Evolutionary conservation across 768 basidiomycete species (phyloP).

Genomic region (Serendipita sp.): DNA sequence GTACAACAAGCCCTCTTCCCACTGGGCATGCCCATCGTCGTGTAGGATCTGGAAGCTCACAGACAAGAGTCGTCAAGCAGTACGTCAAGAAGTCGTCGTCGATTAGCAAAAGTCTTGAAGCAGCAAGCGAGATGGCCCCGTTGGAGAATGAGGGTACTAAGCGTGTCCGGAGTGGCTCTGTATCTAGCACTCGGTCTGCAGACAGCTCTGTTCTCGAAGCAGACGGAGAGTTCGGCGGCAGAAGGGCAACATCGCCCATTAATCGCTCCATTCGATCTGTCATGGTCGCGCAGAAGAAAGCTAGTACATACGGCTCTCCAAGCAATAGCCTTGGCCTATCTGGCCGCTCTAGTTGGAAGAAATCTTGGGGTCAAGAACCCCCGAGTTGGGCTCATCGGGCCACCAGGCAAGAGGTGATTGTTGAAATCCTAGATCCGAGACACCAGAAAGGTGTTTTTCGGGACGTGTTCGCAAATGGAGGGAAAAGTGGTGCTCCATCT

Average conservation of each 20-base stretch:
- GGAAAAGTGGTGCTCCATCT: conserved; percentile 14
- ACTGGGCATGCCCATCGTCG: neutral
- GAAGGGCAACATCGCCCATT: neutral
- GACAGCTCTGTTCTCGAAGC: neutral
- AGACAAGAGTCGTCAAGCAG: conserved; percentile 2
- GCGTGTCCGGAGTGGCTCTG: neutral
- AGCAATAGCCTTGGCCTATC: conserved; percentile 26
- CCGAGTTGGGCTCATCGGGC: conserved; percentile 63
- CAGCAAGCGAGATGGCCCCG: no score
- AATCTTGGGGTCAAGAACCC: conserved; percentile 74
- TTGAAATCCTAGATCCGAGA: conserved; percentile 30
- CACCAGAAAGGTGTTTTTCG: conserved; percentile 30
- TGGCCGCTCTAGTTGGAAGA: conserved; percentile 72
- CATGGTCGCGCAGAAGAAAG: conserved; percentile 69
- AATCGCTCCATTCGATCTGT: conserved; percentile 35
- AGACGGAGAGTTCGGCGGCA: neutral
- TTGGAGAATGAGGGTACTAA: neutral
- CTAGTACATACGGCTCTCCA: conserved; percentile 35
- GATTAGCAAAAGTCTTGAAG: neutral
- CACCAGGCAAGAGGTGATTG: conserved; percentile 47
- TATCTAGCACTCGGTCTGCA: neutral
- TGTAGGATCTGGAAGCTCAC: neutral
- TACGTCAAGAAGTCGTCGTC: neutral
- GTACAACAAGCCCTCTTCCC: neutral
- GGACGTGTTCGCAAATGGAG: conserved; percentile 66